These are phyloP conservation scores for Penicillium alfredii DNA, from an alignment of 495 filamentous ascomycete genomes.

Conservation along the genomic window DNA sequence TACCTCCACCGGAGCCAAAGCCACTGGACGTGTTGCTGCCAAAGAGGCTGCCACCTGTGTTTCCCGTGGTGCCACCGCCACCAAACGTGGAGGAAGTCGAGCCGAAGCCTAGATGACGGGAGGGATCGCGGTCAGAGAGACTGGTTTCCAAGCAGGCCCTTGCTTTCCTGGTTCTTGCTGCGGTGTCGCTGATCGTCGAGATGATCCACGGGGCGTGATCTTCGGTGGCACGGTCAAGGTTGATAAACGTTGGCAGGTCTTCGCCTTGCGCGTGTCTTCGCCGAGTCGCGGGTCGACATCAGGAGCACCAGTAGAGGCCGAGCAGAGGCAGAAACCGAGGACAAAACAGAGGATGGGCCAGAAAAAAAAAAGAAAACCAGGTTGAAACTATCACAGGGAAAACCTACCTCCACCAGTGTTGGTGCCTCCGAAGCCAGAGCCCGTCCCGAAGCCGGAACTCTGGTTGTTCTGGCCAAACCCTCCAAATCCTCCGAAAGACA, in stretches of 20 bases:
- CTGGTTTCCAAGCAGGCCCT: slow-evolving; percentile 21
- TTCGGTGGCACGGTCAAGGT: slow-evolving; percentile 15
- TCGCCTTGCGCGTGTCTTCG: slow-evolving; percentile 21
- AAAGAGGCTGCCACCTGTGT: slow-evolving; percentile 39
- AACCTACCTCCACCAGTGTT: slow-evolving; percentile 44
- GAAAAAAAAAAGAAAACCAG: slow-evolving; percentile 13
- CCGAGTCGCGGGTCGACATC: slow-evolving; percentile 33
- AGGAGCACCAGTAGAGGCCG: slow-evolving; percentile 27
- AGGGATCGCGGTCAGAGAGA: slow-evolving; percentile 42
- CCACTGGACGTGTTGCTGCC: slow-evolving; percentile 42
- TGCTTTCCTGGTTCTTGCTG: slow-evolving; percentile 41
- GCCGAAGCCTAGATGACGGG: slow-evolving; percentile 54
- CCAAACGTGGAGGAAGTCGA: slow-evolving; percentile 39
- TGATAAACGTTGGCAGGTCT: slow-evolving; percentile 1
- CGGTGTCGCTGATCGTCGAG: slow-evolving; percentile 29
- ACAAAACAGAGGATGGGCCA: slow-evolving; percentile 12
- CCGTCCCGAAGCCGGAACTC: slow-evolving; percentile 45
- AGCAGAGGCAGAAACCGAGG: slow-evolving; percentile 17
- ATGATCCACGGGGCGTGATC: slow-evolving; percentile 19
- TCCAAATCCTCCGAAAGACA: slow-evolving; percentile 46
- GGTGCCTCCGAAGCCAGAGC: slow-evolving; percentile 34
- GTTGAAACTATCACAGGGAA: slow-evolving; percentile 11
- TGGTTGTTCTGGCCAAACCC: slow-evolving; percentile 59
- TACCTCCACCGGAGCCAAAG: slow-evolving; percentile 55
- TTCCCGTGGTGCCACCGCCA: slow-evolving; percentile 26